Conservation (phyloP, 1,139 yeast species). For the Pneumocystis canis region DNA sequence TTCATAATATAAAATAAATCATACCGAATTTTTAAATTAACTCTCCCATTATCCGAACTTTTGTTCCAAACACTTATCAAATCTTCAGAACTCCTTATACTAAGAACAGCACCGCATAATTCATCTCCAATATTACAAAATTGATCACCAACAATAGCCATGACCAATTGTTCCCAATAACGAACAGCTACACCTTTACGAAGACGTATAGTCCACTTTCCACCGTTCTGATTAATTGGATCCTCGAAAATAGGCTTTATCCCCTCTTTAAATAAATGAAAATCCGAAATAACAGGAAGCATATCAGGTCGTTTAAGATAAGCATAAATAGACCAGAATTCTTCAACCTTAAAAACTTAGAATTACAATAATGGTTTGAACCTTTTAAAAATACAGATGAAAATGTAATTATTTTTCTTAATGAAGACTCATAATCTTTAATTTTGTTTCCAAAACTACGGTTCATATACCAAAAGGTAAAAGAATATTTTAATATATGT, state of each 20-base stretch:
- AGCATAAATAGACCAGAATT: constrained; percentile 43
- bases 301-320: constrained; percentile 36
- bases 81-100: constrained; percentile 26
- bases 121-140: constrained; percentile 20
- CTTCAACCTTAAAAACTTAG: constrained; percentile 30
- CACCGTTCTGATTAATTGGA: constrained; percentile 47
- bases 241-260: constrained; percentile 63
- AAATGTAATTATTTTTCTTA: constrained; percentile 24
- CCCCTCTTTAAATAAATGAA: constrained; percentile 47
- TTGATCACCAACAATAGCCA: constrained; percentile 22
- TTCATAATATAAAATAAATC: background rate
- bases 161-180: constrained; percentile 25
- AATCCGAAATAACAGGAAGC: constrained; percentile 42
- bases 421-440: constrained; percentile 24
- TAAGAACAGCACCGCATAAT: constrained; percentile 26
- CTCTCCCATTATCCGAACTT: constrained; percentile 13
- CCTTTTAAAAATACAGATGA: constrained; percentile 21
- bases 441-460: constrained; percentile 26
- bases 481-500: background rate
- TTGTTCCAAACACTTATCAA: constrained; percentile 25
- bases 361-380: background rate
- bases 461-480: constrained; percentile 22
- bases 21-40: constrained; percentile 16
- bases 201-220: constrained; percentile 50
- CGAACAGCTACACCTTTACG: constrained; percentile 22